These are phyloP conservation scores for Lipomyces chichibuensis DNA, from an alignment of 805 yeast genomes.

Conservation along the genomic window DNA sequence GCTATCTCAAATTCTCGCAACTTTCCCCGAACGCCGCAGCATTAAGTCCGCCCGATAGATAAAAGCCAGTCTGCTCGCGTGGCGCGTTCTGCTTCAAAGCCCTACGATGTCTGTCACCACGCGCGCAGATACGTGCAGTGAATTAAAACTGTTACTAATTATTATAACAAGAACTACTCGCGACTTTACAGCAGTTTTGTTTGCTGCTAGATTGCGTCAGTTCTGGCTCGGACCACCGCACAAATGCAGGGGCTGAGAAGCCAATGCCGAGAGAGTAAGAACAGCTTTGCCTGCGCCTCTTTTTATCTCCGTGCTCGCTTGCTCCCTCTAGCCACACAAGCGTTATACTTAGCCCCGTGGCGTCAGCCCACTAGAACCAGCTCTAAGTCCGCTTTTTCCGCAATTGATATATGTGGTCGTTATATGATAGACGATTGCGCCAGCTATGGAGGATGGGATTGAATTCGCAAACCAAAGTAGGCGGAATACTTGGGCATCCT, in stretches of 20 bases:
- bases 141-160: not conserved
- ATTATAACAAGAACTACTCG: not conserved
- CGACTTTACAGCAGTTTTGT: not conserved
- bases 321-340: not conserved
- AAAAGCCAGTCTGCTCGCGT: not conserved
- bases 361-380: not conserved
- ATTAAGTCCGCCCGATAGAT: not conserved
- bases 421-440: not conserved
- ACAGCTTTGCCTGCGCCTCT: not conserved
- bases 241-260: not conserved
- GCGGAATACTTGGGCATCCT: no score
- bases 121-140: not conserved
- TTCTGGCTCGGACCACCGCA: not conserved
- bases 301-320: not conserved
- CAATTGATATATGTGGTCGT: not conserved
- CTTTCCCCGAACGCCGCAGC: not conserved
- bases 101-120: not conserved
- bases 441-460: not conserved
- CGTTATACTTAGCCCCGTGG: not conserved
- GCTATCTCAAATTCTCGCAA: not conserved
- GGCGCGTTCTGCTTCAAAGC: not conserved
- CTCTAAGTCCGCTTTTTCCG: not conserved
- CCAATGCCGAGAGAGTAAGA: no score
- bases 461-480: conserved; percentile 20
- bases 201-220: not conserved